phyloP scores from a whole-genome alignment of 2,329 filamentous ascomycete species.

The Amylocarpus encephaloides region DNA sequence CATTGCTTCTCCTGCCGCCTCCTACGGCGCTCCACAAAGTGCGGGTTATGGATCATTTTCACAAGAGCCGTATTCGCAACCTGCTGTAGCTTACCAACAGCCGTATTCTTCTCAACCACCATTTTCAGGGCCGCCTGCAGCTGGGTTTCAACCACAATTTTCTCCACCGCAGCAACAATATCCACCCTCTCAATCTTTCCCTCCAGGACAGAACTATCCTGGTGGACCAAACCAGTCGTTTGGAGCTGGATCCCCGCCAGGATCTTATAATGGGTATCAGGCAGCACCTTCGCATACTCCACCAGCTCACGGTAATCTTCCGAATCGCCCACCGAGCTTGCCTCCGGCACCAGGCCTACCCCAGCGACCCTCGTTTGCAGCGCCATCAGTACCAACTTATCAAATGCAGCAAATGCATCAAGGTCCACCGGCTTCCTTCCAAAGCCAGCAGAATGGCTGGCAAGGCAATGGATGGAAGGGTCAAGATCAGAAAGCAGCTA shows the following conservation, averaged over 20 bases:
- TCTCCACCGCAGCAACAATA: conserved; percentile 30
- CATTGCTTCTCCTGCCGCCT: conserved; percentile 25
- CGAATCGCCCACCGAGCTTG: conserved; percentile 46
- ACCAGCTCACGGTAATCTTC: conserved; percentile 34
- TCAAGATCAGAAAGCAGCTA: conserved; percentile 34
- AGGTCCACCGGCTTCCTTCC: conserved; percentile 34
- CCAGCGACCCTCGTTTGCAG: conserved; percentile 52
- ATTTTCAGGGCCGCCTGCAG: conserved; percentile 31
- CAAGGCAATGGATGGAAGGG: conserved; percentile 33
- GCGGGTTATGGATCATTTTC: conserved; percentile 31
- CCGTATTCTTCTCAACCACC: conserved; percentile 32
- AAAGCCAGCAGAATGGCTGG: conserved; percentile 29
- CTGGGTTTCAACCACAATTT: conserved; percentile 30
- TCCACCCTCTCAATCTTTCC: conserved; percentile 29
- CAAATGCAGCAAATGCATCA: conserved; percentile 50
- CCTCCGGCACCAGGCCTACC: conserved; percentile 52
- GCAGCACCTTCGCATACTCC: conserved; percentile 37
- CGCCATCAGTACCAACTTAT: conserved; percentile 42
- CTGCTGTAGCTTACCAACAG: conserved; percentile 38
- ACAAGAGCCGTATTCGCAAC: conserved; percentile 33
- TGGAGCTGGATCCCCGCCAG: conserved; percentile 36
- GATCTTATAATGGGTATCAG: conserved; percentile 38
- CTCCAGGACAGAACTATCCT: conserved; percentile 23
- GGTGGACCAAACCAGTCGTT: conserved; percentile 31
- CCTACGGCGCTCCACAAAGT: conserved; percentile 27